Base-by-base conservation (phyloP, 768 basidiomycete species). In the Pulveroboletus ravenelii region DNA sequence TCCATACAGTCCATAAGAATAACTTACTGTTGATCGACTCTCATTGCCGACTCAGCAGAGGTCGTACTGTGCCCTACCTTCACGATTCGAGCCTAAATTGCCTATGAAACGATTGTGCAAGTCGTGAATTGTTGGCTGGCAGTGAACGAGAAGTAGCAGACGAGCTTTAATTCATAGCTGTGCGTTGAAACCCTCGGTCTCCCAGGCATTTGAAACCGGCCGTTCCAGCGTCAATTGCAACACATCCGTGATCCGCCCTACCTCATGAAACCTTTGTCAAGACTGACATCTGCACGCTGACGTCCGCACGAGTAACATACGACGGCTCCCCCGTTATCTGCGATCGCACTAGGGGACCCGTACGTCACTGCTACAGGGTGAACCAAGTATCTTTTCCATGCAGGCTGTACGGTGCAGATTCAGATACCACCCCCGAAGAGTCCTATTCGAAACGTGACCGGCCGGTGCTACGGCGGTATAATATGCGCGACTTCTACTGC, bases 401-500 rank as follows among this genome's bases (percentile, higher is more conserved):
- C 25, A 36, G 55, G 51, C 56, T 50, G 52, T 47, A 52, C 40
- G 23, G 23, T 25, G 17, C 36, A 51, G 55, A 52, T 51, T 40
- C 43, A 13, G 57, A 52, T 39, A 20, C 38, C n/a, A 48, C 48
- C 43, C 47, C 30, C 29, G 54, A 54, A 35, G 3, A 44, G 63
- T 48, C 42, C 48, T 25, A 51, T 66, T 66, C 55, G 47, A 57
- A 66, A 64, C 59, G 52, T 64, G 62, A 64, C 63, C 10, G 12
- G 37, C 50, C 44, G 41, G 45, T 45, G 34, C 53, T 17, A 39
- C 50, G 40, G 31, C 38, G 46, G 44, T 64, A 66, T 64, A 60
- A 52, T 54, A 61, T 49, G 59, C 48, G 50, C 50, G 18, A 31
- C 43, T 40, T 43, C 42, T 50, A 44, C 48, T n/a, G 12, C 13